Conservation (phyloP, 768 basidiomycete genomes). For the Rhizopogon roseolus region DNA sequence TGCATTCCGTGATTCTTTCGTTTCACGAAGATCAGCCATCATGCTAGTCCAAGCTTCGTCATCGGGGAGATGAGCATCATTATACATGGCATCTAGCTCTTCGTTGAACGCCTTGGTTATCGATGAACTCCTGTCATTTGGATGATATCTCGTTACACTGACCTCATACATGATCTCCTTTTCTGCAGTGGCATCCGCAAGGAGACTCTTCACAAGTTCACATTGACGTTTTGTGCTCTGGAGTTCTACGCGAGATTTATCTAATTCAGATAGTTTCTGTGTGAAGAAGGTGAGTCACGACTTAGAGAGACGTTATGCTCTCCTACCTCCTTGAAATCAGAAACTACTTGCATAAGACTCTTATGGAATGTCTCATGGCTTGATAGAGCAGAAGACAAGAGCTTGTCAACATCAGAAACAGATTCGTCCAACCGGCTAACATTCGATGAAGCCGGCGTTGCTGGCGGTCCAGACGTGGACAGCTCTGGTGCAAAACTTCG, state of each 20-base stretch:
- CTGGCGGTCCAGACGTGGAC: constrained; percentile 9
- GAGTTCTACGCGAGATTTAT: constrained; percentile 58
- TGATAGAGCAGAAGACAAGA: constrained; percentile 45
- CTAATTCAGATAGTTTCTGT: constrained; percentile 61
- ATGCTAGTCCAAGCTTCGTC: constrained; percentile 82
- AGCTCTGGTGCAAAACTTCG: constrained; percentile 28
- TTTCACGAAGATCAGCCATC: constrained; percentile 62
- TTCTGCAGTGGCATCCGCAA: constrained; percentile 75
- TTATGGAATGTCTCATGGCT: constrained; percentile 52
- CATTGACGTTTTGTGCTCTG: constrained; percentile 68
- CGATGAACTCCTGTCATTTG: not conserved
- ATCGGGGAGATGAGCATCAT: constrained; percentile 75
- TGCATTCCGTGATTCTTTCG: constrained; percentile 75
- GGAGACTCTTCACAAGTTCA: constrained; percentile 72
- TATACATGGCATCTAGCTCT: constrained; percentile 88
- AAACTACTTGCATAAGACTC: constrained; percentile 44
- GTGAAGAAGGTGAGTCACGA: not conserved
- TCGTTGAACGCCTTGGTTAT: constrained; percentile 81
- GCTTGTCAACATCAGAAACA: constrained; percentile 52
- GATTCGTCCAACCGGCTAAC: constrained; percentile 42
- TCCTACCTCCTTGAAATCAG: constrained; percentile 57
- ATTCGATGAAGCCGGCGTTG: constrained; percentile 9
- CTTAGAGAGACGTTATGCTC: not conserved
- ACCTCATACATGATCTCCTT: constrained; percentile 95
- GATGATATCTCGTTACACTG: constrained; percentile 14